phyloP scores from a whole-genome alignment of 305 asterid genomes.

The Galium porrigens region DNA sequence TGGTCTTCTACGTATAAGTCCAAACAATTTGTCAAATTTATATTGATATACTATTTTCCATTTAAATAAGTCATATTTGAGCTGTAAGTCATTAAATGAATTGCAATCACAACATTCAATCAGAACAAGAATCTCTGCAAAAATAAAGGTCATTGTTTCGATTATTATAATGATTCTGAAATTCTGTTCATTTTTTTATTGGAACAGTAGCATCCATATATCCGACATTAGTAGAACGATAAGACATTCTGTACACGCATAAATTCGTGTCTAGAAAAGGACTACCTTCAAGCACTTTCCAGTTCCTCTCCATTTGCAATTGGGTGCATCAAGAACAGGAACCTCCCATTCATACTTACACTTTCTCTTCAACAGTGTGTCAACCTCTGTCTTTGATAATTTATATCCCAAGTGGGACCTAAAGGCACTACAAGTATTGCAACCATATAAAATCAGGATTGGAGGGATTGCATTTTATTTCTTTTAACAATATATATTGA shows the following conservation, averaged over 20 bases:
- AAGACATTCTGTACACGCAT: not conserved
- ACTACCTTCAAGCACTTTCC: slow-evolving; percentile 58
- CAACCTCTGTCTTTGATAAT: slow-evolving; percentile 39
- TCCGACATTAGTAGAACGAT: not conserved
- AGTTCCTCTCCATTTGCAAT: slow-evolving; percentile 77
- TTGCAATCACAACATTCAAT: no score
- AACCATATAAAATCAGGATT: slow-evolving; percentile 3
- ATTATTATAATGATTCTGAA: not conserved
- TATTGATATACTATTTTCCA: no score
- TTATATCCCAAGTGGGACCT: slow-evolving; percentile 48
- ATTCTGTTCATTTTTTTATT: no score
- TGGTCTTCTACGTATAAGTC: not conserved
- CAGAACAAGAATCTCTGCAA: not conserved
- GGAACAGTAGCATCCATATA: not conserved
- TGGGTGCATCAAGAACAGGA: slow-evolving; percentile 47
- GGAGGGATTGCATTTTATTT: slow-evolving; percentile 1
- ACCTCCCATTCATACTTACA: slow-evolving; percentile 66
- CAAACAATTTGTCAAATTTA: no score
- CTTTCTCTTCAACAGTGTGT: slow-evolving; percentile 33
- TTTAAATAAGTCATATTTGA: no score
- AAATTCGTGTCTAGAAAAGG: slow-evolving; percentile 11
- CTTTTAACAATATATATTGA: not conserved
- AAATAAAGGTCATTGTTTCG: not conserved
- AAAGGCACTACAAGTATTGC: slow-evolving; percentile 42
- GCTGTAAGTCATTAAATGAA: no score